Base-by-base conservation (phyloP, 495 filamentous ascomycete species). In the Durotheca rogersii region DNA sequence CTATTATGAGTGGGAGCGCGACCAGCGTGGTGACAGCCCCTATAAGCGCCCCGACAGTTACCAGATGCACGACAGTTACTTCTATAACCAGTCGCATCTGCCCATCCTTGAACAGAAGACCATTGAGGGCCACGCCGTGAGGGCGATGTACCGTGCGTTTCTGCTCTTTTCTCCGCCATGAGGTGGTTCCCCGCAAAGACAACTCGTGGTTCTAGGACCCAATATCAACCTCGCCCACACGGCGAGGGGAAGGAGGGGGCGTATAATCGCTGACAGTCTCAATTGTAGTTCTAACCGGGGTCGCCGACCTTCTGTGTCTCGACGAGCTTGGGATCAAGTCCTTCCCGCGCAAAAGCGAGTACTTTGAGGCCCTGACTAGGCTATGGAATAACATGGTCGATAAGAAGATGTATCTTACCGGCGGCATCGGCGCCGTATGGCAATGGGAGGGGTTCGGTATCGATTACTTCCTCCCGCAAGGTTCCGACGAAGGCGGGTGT, bases 401-500 rank as follows among this genome's bases (percentile, higher is more conserved):
- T 33, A 75, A 72, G 35, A 82, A 82, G 54, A 76, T 81, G 65
- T 83, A 81, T 56, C 66, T 83, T 7, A 83, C 81, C 0, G 81
- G 80, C 4, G 81, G 80, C 0, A 81, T 84, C 54, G 81, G 81
- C 4, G 73, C 79, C 0, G 73, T 81, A 38, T 70, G 72, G 41
- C 77, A 83, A 58, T 83, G 75, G 77, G 81, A 83, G 62, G 81
- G 81, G 0, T 83, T 84, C 58, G 81, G 79, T 0, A 69, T 77
- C 23, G 73, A 79, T 41, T 83, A 81, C 51, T 81, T 81, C 49
- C 60, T 83, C 4, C 77, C 78, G 4, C 75, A 78, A 14, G 67
- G 75, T 2, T 79, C 73, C 0, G 75, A 82, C 42, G 79, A 82
- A 35, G 79, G 79, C 7, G 81, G 81, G 0, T 84, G 79, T 52